Percentiles rank a stretch among this genome's conserved stretches.
phyloP scores from a whole-genome alignment of 2,329 filamentous ascomycete genomes.

The Trichoderma sp. region DNA sequence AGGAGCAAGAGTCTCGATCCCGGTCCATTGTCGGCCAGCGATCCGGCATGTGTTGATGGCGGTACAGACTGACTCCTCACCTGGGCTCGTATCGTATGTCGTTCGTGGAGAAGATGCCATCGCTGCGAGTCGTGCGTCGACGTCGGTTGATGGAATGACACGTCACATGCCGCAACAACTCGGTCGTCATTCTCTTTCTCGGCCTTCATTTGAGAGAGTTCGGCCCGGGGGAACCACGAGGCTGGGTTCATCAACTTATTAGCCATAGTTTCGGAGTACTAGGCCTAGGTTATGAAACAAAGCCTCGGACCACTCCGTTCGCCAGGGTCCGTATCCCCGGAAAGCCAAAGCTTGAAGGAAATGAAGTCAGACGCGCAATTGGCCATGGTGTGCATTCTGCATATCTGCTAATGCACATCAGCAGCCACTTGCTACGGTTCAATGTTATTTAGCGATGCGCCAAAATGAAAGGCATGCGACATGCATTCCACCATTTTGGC shows the following conservation, averaged over 20 bases:
- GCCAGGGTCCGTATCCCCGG: neutral
- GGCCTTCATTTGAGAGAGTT: neutral
- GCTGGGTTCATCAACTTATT: neutral
- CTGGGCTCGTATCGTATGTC: neutral
- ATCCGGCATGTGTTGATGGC: neutral
- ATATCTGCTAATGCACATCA: constrained; percentile 9
- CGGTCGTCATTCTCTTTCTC: neutral
- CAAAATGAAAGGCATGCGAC: neutral
- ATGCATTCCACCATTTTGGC: neutral
- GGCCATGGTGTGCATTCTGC: neutral
- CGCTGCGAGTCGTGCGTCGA: neutral
- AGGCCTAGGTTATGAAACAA: neutral
- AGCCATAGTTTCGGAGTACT: neutral
- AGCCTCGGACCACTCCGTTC: neutral
- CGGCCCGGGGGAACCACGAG: neutral
- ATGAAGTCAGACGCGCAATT: constrained; percentile 2
- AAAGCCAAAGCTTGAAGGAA: neutral
- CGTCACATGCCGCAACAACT: neutral
- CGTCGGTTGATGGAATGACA: neutral
- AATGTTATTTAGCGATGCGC: constrained; percentile 1
- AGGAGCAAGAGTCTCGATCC: neutral
- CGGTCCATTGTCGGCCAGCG: neutral
- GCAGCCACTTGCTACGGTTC: constrained; percentile 9
- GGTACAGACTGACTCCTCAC: neutral
- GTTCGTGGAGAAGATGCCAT: neutral